These are phyloP conservation scores for Polyporus arcularius DNA, from an alignment of 768 basidiomycete species.

Conservation along the genomic window DNA sequence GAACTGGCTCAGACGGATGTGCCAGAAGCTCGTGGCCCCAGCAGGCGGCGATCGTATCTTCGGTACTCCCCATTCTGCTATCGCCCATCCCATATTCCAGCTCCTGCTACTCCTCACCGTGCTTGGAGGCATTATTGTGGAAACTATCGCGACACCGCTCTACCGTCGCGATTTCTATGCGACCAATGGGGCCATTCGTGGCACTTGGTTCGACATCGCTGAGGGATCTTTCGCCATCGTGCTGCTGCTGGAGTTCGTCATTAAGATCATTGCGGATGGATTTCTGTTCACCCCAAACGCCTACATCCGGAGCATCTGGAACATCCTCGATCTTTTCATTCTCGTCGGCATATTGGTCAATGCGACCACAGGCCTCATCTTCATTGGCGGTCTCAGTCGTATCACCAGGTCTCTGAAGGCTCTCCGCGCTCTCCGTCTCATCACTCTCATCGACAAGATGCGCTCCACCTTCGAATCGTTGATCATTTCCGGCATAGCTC, in stretches of 20 bases:
- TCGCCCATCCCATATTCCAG: slow-evolving; percentile 74
- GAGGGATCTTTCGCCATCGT: slow-evolving; percentile 71
- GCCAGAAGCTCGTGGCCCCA: slow-evolving; percentile 83
- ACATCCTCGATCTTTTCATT: slow-evolving; percentile 85
- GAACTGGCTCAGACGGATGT: slow-evolving; percentile 68
- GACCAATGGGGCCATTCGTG: slow-evolving; percentile 57
- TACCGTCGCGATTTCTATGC: slow-evolving; percentile 77
- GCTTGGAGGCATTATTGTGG: slow-evolving; percentile 78
- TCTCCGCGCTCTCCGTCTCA: slow-evolving; percentile 82
- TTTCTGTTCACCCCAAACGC: slow-evolving; percentile 90
- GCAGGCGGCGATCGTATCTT: slow-evolving; percentile 86
- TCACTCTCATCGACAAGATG: slow-evolving; percentile 87
- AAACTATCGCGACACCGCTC: slow-evolving; percentile 78
- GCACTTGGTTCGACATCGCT: slow-evolving; percentile 86
- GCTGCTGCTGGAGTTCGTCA: slow-evolving; percentile 78
- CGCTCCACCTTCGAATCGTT: slow-evolving; percentile 84
- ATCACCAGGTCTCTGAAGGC: slow-evolving; percentile 85
- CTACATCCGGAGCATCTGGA: slow-evolving; percentile 91
- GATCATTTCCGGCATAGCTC: slow-evolving; percentile 80
- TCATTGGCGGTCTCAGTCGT: slow-evolving; percentile 79
- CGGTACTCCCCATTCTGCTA: slow-evolving; percentile 67
- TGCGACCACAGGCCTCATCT: slow-evolving; percentile 67
- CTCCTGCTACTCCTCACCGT: slow-evolving; percentile 73
- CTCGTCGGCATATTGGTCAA: slow-evolving; percentile 78
- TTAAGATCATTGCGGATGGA: slow-evolving; percentile 93